Base-by-base conservation (phyloP, 2,329 filamentous ascomycete genomes). In the Penicillium sp. region DNA sequence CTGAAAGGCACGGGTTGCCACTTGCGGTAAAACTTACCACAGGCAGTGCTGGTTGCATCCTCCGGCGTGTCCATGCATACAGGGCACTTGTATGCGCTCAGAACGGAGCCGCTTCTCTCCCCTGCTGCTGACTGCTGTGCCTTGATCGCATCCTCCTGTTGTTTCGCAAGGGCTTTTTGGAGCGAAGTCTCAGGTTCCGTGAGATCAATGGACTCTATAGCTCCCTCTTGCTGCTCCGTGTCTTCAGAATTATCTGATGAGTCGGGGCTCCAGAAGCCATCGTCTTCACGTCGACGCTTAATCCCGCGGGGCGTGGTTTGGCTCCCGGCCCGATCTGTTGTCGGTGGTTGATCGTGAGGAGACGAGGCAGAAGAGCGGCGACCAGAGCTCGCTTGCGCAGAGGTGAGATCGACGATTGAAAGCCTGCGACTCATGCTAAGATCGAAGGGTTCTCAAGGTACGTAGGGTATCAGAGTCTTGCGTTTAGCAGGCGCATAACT, bases 11-110 rank as follows among this genome's bases (percentile, higher is more conserved):
- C 5, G 9, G 18, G 35, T 20, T 38, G 18, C 16, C 18, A 18
- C 35, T 38, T 13, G 6, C 10, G 9, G 10, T 9, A 9, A 18
- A 20, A 72, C 78, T 49, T 73, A 84, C 82, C 83, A 62, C 83
- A 86, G 20, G 76, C 68, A 2, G 83, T 85, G 3, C 76, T 80
- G 2, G 83, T 85, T 9, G 83, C 75, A 63, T 85, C 77, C 8
- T 78, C 82, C 2, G 79, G 81, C 4, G 72, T 76, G 57, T 86
- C 83, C 79, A 86, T 81, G 68, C 83, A 86, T 20, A 86, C 81
- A 40, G 84, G 82, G 63, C 83, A 86, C 54, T 74, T 81, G 63
- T 79, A 78, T 5, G 68, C 76, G 20, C 70, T 79, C 57, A 79
- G 72, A 31, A 71, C 60, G 31, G 72, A 73, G 14, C 57, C 64